Evolutionary conservation across 768 basidiomycete genomes (phyloP), one percentile per base, ranked within the genome.

Genomic region (Tricholoma bakamatsutake): DNA sequence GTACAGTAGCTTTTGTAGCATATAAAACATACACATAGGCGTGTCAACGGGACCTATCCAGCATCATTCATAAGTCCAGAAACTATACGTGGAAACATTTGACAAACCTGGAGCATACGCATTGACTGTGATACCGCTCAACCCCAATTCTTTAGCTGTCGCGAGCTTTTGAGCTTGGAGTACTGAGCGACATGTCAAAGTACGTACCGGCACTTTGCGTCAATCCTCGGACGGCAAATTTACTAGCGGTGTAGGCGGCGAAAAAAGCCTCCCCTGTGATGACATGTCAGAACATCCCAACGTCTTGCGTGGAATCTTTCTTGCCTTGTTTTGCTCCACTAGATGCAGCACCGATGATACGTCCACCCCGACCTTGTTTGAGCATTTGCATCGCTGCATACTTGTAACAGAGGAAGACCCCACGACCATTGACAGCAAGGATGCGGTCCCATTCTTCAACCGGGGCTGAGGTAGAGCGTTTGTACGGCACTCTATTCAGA

Each of bases 301-400:
- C 27, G 5, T 24, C 21, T 12, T 27, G 28, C 24, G 21, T 46
- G 27, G 4, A 42, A 15, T 46, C 13, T 27, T 27, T 28, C 13
- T 13, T 50, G 72, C 79, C 78, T 70, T 64, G 59, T 53, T 71
- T 72, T 3, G 74, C 77, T 1, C 66, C 67, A 1, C 69, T 61
- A 4, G 77, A 77, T 0, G 62, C 68, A 12, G 73, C 73, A 7
- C 73, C 75, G 24, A 76, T 69, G 28, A 76, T 70, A n/a, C 72
- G 62, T 18, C 76, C 76, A 1, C 76, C 76, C 18, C 65, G 64
- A 2, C 72, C 73, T 61, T 75, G 74, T 18, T 62, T 61, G 47
- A 77, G 67, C 76, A 76, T 75, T 42, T 67, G 67, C 18, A 62
- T 57, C 6, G 67, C 75, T n/a, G 73, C 73, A 53, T 67, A 64